Percentiles rank a stretch among this genome's conserved stretches.
phyloP scores from a whole-genome alignment of 495 filamentous ascomycete species.

The Xylaria venustula region DNA sequence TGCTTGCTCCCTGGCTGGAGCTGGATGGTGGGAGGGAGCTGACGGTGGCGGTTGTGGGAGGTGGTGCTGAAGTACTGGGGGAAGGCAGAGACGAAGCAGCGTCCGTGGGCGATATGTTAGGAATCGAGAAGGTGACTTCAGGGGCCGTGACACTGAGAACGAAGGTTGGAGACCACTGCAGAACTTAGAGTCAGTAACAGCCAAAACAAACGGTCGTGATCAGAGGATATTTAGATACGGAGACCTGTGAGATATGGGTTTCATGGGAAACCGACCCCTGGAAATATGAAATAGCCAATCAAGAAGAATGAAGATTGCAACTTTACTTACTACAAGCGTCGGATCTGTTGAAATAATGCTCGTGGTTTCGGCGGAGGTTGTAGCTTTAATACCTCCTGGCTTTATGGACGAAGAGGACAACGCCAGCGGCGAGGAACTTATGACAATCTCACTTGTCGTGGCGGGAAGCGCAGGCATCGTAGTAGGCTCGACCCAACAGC shows the following conservation, averaged over 20 bases:
- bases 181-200: not conserved
- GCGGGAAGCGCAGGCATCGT: not conserved
- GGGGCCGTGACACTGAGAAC: not conserved
- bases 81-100: not conserved
- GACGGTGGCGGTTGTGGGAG: not conserved
- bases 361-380: not conserved
- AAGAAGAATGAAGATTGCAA: not conserved
- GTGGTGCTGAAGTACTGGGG: not conserved
- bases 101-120: not conserved
- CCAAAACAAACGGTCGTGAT: not conserved
- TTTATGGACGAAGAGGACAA: not conserved
- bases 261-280: no score
- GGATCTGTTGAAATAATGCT: not conserved
- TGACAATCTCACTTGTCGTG: not conserved
- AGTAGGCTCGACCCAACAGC: conserved; percentile 19
- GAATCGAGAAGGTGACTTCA: not conserved
- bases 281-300: no score
- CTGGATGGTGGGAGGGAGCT: not conserved
- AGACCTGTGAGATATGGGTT: no score
- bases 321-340: not conserved
- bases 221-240: no score
- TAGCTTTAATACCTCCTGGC: not conserved
- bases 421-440: not conserved
- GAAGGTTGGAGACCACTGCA: not conserved
- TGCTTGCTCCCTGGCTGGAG: not conserved